A percentile compares a stretch with the other conserved stretches of the same genome.
Conservation (phyloP, 2,329 filamentous ascomycete genomes). For the Talaromyces sp. region DNA sequence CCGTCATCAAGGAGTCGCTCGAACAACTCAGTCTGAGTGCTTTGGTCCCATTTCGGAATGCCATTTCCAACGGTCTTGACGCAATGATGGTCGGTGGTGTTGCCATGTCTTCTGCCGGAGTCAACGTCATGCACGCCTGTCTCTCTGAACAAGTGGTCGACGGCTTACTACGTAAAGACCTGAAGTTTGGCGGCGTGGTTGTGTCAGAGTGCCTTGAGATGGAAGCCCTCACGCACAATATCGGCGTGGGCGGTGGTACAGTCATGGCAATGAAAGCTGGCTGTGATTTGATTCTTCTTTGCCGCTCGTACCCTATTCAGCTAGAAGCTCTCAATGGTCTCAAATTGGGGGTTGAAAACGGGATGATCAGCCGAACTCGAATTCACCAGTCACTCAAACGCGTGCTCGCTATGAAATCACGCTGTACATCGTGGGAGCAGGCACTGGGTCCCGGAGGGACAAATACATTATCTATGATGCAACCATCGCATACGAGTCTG, state of each 20-base stretch:
- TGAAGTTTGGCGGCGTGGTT: conserved; percentile 86
- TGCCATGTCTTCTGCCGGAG: conserved; percentile 82
- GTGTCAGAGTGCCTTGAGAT: conserved; percentile 96
- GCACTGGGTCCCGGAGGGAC: conserved; percentile 84
- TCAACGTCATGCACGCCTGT: conserved; percentile 94
- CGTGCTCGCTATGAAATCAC: conserved; percentile 74
- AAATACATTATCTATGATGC: conserved; percentile 70
- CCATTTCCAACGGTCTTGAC: conserved; percentile 80
- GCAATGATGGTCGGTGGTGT: conserved; percentile 95
- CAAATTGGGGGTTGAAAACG: conserved; percentile 84
- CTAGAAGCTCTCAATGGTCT: conserved; percentile 87
- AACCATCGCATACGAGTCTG: conserved; percentile 73
- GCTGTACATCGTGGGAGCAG: conserved; percentile 84
- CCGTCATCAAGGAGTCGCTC: conserved; percentile 89
- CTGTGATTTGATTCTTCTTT: conserved; percentile 86
- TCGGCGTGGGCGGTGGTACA: conserved; percentile 93
- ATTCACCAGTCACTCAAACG: conserved; percentile 76
- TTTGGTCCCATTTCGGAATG: conserved; percentile 84
- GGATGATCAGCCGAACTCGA: conserved; percentile 75
- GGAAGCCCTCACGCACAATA: conserved; percentile 91
- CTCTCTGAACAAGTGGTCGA: conserved; percentile 91
- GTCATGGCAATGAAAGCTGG: conserved; percentile 97
- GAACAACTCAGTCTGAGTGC: conserved; percentile 91
- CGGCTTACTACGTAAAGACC: conserved; percentile 78
- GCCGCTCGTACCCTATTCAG: conserved; percentile 81